phyloP scores from a whole-genome alignment of 495 filamentous ascomycete species.

The Chlorociboria aeruginascens region DNA sequence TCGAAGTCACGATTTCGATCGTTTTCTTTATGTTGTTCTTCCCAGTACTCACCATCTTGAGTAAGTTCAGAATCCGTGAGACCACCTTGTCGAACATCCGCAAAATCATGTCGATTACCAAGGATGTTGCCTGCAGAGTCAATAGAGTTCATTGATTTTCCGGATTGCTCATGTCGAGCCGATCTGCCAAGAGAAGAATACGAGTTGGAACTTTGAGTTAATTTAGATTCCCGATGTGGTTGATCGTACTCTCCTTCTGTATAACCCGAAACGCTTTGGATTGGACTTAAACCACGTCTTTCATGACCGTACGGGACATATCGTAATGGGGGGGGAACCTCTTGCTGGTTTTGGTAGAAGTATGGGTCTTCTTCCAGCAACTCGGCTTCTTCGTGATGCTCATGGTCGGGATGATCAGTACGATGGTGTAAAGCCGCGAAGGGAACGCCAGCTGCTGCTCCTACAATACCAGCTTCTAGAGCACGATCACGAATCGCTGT shows the following conservation, averaged over 20 bases:
- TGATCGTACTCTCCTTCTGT: conserved; percentile 38
- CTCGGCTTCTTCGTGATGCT: conserved; percentile 29
- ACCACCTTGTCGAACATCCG: conserved; percentile 19
- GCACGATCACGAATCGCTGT: conserved; percentile 2
- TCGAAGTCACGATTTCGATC: conserved; percentile 38
- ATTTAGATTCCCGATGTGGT: conserved; percentile 33
- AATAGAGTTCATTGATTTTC: conserved; percentile 15
- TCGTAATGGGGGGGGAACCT: conserved; percentile 38
- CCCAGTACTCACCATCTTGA: conserved; percentile 30
- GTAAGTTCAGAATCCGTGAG: conserved; percentile 24
- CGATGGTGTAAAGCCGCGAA: conserved; percentile 32
- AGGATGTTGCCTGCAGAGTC: conserved; percentile 12
- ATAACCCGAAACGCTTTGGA: conserved; percentile 78
- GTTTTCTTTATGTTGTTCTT: conserved; percentile 41
- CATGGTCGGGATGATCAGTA: conserved; percentile 25
- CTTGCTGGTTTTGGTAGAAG: conserved; percentile 37
- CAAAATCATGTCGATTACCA: conserved; percentile 21
- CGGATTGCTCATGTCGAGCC: conserved; percentile 11
- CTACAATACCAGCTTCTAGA: conserved; percentile 18
- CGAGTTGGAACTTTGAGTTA: conserved; percentile 33
- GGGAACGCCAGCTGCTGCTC: conserved; percentile 33
- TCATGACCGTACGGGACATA: conserved; percentile 45
- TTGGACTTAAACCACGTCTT: conserved; percentile 63
- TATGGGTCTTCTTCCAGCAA: conserved; percentile 31
- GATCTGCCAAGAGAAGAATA: conserved; percentile 26